Base-by-base conservation (phyloP, 164 flowering plant genomes). In the Berberis vulgaris region DNA sequence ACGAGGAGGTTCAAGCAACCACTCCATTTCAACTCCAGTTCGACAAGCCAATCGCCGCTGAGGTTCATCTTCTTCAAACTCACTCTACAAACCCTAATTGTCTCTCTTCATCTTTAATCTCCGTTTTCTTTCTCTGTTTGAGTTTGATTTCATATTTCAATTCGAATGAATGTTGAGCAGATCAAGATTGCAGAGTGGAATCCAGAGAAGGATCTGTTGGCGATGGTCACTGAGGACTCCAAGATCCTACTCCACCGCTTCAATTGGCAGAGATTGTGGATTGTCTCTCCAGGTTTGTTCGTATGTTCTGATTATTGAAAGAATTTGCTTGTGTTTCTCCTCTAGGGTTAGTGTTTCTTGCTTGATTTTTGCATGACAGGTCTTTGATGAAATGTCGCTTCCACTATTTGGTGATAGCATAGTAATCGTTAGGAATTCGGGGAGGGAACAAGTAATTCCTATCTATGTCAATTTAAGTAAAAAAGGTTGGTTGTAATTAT, bases 231-330 rank as follows among this genome's bases (percentile, higher is more conserved):
- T 0, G 96, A 87, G 54, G 98, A 93, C 62, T 91, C 93, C 0
- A 91, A 87, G 75, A 80, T 94, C 50, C 62, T 91, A 61, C 76
- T 94, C 6, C 97, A 94, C 69, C 96, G 98, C 5, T 94, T 94
- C 77, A 94, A 94, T 64, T 91, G 98, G 97, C 98, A 94, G 74
- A 73, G 97, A 67, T 68, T 91, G 7, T 94, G 97, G 97, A 89
- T 87, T 0, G 71, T 84, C 13, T 81, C 93, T 46, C 91, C 89
- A 6, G 97, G 98, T 94, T 58, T 7, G 57, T 12, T 65, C 10
- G 41, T 10, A 41, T 57, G 12, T 49, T 10, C 13, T 50, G 13
- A 11, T 8, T 49, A 1, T 62, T 49, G 26, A 49, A 2, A 58
- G 12, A 5, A 26, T 26, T 26, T 26, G 26, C 0, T 26, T 26